Evolutionary conservation across 768 basidiomycete species (phyloP).

Genomic region (Cubamyces lactineus): DNA sequence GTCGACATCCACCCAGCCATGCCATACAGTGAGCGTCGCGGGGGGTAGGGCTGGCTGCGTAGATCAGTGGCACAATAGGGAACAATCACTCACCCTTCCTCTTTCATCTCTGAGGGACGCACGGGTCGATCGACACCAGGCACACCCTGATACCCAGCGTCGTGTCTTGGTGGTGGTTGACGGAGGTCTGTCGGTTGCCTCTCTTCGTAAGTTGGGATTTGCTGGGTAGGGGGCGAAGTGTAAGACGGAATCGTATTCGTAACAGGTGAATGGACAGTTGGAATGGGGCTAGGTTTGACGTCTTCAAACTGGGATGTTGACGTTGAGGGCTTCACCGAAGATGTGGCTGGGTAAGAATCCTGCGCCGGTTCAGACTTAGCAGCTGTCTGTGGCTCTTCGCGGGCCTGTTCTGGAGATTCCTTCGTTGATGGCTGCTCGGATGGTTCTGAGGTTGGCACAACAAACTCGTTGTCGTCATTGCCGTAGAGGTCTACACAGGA

Average conservation of each 20-base stretch:
- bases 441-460: slow-evolving; percentile 48
- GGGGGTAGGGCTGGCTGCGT: slow-evolving; percentile 11
- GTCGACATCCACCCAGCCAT: slow-evolving; percentile 27
- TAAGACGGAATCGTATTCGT: slow-evolving; percentile 35
- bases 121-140: slow-evolving; percentile 64
- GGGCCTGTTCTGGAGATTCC: slow-evolving; percentile 20
- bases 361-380: not conserved
- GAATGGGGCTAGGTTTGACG: slow-evolving; percentile 28
- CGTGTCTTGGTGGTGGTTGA: slow-evolving; percentile 40
- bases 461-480: slow-evolving; percentile 61
- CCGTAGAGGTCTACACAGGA: slow-evolving; percentile 64
- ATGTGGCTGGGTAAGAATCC: slow-evolving; percentile 11
- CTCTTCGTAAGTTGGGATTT: slow-evolving; percentile 80
- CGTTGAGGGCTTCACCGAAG: slow-evolving; percentile 15
- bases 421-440: slow-evolving; percentile 36
- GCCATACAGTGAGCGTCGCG: slow-evolving; percentile 18
- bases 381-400: not conserved
- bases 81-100: slow-evolving; percentile 87
- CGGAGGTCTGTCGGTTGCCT: slow-evolving; percentile 57
- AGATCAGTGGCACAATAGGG: slow-evolving; percentile 19
- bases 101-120: slow-evolving; percentile 91
- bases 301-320: slow-evolving; percentile 18
- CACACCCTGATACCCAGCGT: slow-evolving; percentile 37
- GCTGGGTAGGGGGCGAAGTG: slow-evolving; percentile 56
- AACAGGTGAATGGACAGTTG: slow-evolving; percentile 26